A percentile compares a stretch with the other conserved stretches of the same genome.
Conservation (phyloP, 176 grass and related monocot species). For the Olyra latifolia region DNA sequence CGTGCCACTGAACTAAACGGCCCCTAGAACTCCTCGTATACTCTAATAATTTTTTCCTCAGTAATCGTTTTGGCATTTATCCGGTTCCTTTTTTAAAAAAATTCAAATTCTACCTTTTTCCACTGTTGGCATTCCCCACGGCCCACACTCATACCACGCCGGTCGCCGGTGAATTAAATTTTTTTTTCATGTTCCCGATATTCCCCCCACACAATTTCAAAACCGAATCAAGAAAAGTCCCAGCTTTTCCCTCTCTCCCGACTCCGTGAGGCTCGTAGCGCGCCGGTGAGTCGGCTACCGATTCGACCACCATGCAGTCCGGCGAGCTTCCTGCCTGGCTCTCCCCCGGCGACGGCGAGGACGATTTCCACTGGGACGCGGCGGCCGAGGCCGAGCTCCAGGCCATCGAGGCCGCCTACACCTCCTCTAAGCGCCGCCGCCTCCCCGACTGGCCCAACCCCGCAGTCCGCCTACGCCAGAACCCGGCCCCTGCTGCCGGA, state of each 20-base stretch:
- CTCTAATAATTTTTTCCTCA: no score
- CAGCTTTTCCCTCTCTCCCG: background rate
- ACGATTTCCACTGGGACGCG: constrained; percentile 78
- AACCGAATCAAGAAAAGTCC: background rate
- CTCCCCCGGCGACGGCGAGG: background rate
- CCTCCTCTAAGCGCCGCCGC: constrained; percentile 56
- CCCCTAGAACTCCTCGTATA: no score
- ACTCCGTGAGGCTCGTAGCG: background rate
- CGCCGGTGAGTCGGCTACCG: constrained; percentile 1
- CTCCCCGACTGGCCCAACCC: constrained; percentile 54
- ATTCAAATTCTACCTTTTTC: no score
- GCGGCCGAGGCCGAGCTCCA: constrained; percentile 77
- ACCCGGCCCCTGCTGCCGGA: background rate
- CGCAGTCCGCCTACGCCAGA: background rate
- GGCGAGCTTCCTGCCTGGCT: background rate
- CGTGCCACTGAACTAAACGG: no score
- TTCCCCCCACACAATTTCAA: background rate
- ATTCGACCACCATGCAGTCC: constrained; percentile 22
- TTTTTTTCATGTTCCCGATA: no score
- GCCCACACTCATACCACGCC: no score
- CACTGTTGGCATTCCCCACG: no score
- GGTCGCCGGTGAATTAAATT: no score
- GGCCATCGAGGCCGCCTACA: constrained; percentile 72
- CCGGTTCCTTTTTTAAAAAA: no score
- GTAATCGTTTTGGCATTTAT: no score